Base-by-base conservation (phyloP, 345 rosid species). In the Camelina neglecta region DNA sequence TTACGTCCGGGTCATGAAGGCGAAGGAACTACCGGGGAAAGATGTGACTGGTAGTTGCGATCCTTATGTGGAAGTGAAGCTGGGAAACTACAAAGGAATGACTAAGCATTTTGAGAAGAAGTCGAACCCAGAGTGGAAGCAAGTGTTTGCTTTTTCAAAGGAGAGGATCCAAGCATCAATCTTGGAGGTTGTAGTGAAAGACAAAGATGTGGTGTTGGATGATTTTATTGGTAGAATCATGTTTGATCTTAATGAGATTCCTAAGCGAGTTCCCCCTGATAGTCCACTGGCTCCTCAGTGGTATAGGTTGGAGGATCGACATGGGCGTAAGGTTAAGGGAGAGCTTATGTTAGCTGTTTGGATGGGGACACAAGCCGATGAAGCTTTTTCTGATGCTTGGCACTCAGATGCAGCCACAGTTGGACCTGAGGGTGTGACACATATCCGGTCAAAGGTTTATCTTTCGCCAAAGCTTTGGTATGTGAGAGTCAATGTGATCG, bases 331-430 rank as follows among this genome's bases (percentile, higher is more conserved):
- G 82, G 80, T 72, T 33, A 89, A 83, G 71, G 99, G 99, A 71
- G 98, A 95, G 81, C 78, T 95, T 68, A 95, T 95, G 99, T 79
- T 95, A 68, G 99, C 99, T 38, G 92, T 92, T 65, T 95, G 99
- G 99, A 95, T 90, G 96, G 99, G 99, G 65, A 95, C 99, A 60
- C 99, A 92, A 80, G 98, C 98, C 0, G 98, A 94, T 51, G 98
- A 94, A 82, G 92, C 97, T 18, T 94, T 94, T 66, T 87, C 96
- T 1, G 97, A 95, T 67, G 93, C 98, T 11, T 95, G 99, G 98
- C 99, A 95, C 67, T 95, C 99, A 0, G 98, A 95, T 85, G 99
- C 99, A 16, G 93, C 90, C 58, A 77, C 92, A 0, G 90, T 88
- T 48, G 89, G 92, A 36, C 78, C 76, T 3, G 93, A 84, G 23